phyloP scores from a whole-genome alignment of 441 rosid species.

The Lepidium campestre region DNA sequence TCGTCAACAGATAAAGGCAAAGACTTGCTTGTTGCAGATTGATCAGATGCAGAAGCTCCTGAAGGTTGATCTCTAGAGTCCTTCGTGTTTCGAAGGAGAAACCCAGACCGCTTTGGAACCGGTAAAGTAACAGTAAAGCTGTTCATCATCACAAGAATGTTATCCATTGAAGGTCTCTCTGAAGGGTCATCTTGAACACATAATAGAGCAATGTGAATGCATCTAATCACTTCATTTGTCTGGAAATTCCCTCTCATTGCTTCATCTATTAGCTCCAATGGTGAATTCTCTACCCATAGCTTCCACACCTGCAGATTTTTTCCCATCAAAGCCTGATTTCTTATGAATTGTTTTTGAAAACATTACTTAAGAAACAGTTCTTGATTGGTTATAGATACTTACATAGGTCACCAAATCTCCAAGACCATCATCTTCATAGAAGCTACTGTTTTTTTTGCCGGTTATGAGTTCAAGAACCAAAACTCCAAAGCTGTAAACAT shows the following conservation, averaged over 20 bases:
- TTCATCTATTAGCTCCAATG: slow-evolving; percentile 35
- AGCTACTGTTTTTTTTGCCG: slow-evolving; percentile 29
- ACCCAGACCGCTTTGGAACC: slow-evolving; percentile 30
- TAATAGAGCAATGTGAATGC: slow-evolving; percentile 54
- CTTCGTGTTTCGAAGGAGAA: slow-evolving; percentile 9
- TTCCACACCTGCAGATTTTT: slow-evolving; percentile 36
- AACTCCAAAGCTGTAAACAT: slow-evolving; percentile 45
- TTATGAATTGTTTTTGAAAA: neutral
- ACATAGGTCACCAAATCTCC: slow-evolving; percentile 35
- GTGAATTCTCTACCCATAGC: slow-evolving; percentile 34
- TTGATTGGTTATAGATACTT: slow-evolving; percentile 18
- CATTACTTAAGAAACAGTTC: neutral
- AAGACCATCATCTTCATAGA: slow-evolving; percentile 10
- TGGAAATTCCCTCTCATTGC: slow-evolving; percentile 21
- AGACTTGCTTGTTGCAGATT: slow-evolving; percentile 30
- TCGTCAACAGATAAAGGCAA: slow-evolving; percentile 30
- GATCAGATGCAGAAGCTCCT: slow-evolving; percentile 16
- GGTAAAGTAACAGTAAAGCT: slow-evolving; percentile 39
- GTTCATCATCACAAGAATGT: slow-evolving; percentile 47
- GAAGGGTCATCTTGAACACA: slow-evolving; percentile 54
- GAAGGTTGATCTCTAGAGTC: neutral
- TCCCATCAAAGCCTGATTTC: neutral
- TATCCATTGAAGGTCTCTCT: slow-evolving; percentile 49
- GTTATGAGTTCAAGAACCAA: slow-evolving; percentile 40
- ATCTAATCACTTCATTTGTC: slow-evolving; percentile 34